Evolutionary conservation across 108 stramenopile species (phyloP).

Genomic region (Fragilariopsis cylindrus): DNA sequence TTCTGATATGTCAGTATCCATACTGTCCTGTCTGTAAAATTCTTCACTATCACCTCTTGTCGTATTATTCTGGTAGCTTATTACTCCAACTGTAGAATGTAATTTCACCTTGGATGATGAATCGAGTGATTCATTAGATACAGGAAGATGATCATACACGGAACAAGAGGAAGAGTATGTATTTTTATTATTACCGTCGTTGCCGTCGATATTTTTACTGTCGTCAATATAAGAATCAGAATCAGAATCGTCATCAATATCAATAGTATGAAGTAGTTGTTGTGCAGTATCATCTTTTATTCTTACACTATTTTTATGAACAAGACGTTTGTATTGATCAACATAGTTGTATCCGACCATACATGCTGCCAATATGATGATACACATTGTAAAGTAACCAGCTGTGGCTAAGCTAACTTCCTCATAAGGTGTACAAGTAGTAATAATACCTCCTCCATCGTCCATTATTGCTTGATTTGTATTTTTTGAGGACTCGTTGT

Average conservation of each 20-base stretch:
- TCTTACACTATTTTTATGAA: conserved; percentile 3
- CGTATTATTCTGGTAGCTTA: neutral
- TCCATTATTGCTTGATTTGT: neutral
- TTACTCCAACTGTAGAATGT: neutral
- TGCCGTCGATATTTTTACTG: neutral
- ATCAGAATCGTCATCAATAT: conserved; percentile 1
- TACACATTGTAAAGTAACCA: conserved; percentile 33
- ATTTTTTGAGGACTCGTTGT: neutral
- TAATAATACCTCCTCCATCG: neutral
- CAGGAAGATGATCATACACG: too few species aligned
- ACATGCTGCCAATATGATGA: conserved; percentile 33
- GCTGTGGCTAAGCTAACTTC: conserved; percentile 32
- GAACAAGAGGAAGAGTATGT: neutral
- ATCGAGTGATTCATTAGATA: neutral
- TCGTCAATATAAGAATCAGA: neutral
- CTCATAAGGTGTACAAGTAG: conserved; percentile 11
- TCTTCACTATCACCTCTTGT: neutral
- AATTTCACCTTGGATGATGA: too few species aligned
- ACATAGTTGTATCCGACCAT: conserved; percentile 38
- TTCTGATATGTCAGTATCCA: neutral
- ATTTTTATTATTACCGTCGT: neutral
- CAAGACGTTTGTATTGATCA: conserved; percentile 20
- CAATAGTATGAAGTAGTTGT: neutral
- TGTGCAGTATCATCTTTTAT: neutral
- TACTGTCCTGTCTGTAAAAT: neutral